Evolutionary conservation across 768 basidiomycete species (phyloP), one percentile per base, ranked within the genome.

Genomic region (Hemileccinum impolitum): DNA sequence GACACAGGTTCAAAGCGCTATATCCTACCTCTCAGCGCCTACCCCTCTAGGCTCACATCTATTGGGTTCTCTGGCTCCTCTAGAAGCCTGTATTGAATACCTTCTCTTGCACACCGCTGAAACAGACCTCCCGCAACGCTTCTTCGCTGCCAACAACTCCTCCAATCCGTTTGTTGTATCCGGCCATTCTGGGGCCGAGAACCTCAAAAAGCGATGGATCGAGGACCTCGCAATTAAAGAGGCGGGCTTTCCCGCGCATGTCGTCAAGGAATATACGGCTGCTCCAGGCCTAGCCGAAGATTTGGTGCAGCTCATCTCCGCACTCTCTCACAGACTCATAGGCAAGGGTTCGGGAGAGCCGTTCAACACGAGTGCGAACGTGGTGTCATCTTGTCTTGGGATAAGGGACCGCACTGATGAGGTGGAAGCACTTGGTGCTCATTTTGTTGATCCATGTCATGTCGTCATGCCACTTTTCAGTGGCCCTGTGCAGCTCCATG

Each of bases 21-120:
- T 77, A 28, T 74, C 73, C n/a, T 82, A 82, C 41, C 69, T 91
- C 12, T 77, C 81, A 5, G 57, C 68, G 14, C 72, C 82, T 13
- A 85, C 84, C 11, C 64, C 77, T 4, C 69, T 87, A n/a, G 72
- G 81, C 6, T 74, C 79, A 15, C 81, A 79, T 34, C 74, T 95
- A 13, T 71, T 93, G 30, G 67, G 63, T 7, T 72, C 79, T 6
- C 65, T 83, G 3, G 73, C 81, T 6, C 80, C 85, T 5, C 66
- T 92, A 13, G 84, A 92, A 61, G 89, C 91, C 0, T 82, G 82
- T 44, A 84, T 94, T 39, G 88, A 93, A 56, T 91, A 90, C 69
- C 75, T 96, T 3, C 75, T 95, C 39, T 74, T 95, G 18, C 81
- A 90, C 57, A 63, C 89, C 6, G 87, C 93, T 0, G 94, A 97